Evolutionary conservation across 2,329 filamentous ascomycete genomes (phyloP).

Genomic region (Alternaria ventricosa): DNA sequence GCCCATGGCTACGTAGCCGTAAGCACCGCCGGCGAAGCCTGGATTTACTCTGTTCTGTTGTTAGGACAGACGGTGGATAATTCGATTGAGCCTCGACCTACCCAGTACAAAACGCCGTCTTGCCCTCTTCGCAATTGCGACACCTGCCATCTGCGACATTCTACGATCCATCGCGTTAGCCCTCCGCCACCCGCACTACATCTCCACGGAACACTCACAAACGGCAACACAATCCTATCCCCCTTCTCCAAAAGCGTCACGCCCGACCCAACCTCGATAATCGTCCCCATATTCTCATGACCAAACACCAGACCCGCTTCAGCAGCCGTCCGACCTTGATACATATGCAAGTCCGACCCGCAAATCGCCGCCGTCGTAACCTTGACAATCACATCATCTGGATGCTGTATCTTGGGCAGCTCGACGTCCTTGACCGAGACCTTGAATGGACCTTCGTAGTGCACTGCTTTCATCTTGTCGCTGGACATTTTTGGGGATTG

Average conservation of each 20-base stretch:
- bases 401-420: constrained; percentile 65
- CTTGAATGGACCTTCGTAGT: constrained; percentile 67
- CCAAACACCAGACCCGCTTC: constrained; percentile 67
- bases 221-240: constrained; percentile 69
- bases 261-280: constrained; percentile 62
- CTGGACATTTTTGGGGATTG: constrained; percentile 11
- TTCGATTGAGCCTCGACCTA: constrained; percentile 5
- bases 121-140: constrained; percentile 68
- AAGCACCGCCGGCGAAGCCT: constrained; percentile 66
- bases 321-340: constrained; percentile 69
- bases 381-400: constrained; percentile 70
- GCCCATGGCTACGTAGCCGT: constrained; percentile 69
- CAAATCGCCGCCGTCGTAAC: constrained; percentile 69
- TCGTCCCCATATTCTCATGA: constrained; percentile 68
- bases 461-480: constrained; percentile 65
- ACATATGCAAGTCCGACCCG: constrained; percentile 64
- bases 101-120: constrained; percentile 70
- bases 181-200: not conserved
- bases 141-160: constrained; percentile 53
- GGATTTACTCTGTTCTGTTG: constrained; percentile 56
- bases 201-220: constrained; percentile 38
- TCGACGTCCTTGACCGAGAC: constrained; percentile 68
- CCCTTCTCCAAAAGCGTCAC: constrained; percentile 68
- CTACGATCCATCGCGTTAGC: not conserved
- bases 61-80: not conserved